Base-by-base conservation (phyloP, 768 basidiomycete genomes). In the Flagelloscypha sp. region DNA sequence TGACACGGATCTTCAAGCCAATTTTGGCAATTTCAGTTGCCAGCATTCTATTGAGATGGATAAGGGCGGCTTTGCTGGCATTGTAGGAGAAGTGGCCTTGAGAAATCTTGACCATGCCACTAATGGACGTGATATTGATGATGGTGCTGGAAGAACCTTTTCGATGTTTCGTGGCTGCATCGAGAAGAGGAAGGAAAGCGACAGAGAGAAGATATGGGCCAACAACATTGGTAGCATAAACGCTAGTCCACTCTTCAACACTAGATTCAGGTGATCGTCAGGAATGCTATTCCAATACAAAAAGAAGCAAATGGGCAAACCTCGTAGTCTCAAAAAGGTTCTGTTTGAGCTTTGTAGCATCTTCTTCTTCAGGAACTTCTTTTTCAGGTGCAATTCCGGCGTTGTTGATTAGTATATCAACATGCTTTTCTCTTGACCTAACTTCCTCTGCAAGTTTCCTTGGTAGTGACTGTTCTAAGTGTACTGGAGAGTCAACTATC, bases 71-170 rank as follows among this genome's bases (percentile, higher is more conserved):
- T 53, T 68, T 70, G 2, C 59, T 56, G 3, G 59, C 53, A 39
- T 68, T 71, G 49, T 71, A 69, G 42, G 54, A 54, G 56, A 65
- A 63, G 36, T 69, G 66, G 33, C 58, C 45, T 47, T 70, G 68
- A 5, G 54, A 43, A 5, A 57, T 61, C 18, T 52, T 49, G 12
- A 57, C 63, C 33, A 67, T 61, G 18, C 69, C 68, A 15, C 56
- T 59, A 34, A 69, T 61, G 11, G 58, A 60, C 12, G 63, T 47
- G 30, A 64, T 53, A 46, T 66, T 68, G 50, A 70, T 61, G 24
- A 68, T 50, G 29, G 53, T 55, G 8, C 53, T 61, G 3, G 63
- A 57, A 38, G 60, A 53, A 7, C 46, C 41, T 11, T 41, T 44
- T 7, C 37, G 29, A 8, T 44, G 41, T 6, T 49, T 44, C 2